Conservation (phyloP, 2,329 filamentous ascomycete genomes). For the Capronia americana region DNA sequence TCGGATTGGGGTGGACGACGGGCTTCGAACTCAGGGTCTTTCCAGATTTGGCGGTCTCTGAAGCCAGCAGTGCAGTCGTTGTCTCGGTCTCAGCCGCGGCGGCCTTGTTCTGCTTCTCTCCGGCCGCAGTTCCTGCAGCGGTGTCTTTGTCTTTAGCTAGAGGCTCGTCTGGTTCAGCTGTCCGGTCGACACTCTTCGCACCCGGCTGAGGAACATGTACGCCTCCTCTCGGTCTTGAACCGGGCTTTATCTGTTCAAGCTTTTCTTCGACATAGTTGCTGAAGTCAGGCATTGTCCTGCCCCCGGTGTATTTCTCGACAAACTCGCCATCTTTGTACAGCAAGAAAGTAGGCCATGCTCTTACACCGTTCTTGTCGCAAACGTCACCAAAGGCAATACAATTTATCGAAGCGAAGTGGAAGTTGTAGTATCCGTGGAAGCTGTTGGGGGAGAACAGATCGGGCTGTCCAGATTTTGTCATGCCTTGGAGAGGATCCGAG, state of each 20-base stretch:
- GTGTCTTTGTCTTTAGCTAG: slow-evolving; percentile 53
- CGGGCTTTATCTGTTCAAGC: slow-evolving; percentile 79
- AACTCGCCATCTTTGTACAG: slow-evolving; percentile 80
- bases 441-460: slow-evolving; percentile 62
- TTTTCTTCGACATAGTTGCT: slow-evolving; percentile 75
- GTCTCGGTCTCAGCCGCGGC: slow-evolving; percentile 46
- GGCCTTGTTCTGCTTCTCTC: slow-evolving; percentile 51
- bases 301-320: slow-evolving; percentile 68
- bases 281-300: slow-evolving; percentile 70
- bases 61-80: slow-evolving; percentile 41
- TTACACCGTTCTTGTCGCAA: slow-evolving; percentile 71
- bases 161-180: slow-evolving; percentile 47
- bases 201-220: slow-evolving; percentile 75
- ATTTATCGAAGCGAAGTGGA: slow-evolving; percentile 85
- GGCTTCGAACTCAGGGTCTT: slow-evolving; percentile 61
- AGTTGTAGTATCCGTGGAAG: slow-evolving; percentile 85
- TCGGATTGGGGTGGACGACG: slow-evolving; percentile 69
- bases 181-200: slow-evolving; percentile 58
- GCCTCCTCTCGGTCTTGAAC: slow-evolving; percentile 72
- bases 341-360: slow-evolving; percentile 75
- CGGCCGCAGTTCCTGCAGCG: slow-evolving; percentile 48
- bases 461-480: slow-evolving; percentile 54
- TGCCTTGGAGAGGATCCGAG: slow-evolving; percentile 70
- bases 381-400: slow-evolving; percentile 83
- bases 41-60: slow-evolving; percentile 48